Base-by-base conservation (phyloP, 257 asterid species). In the Buddleja alternifolia region DNA sequence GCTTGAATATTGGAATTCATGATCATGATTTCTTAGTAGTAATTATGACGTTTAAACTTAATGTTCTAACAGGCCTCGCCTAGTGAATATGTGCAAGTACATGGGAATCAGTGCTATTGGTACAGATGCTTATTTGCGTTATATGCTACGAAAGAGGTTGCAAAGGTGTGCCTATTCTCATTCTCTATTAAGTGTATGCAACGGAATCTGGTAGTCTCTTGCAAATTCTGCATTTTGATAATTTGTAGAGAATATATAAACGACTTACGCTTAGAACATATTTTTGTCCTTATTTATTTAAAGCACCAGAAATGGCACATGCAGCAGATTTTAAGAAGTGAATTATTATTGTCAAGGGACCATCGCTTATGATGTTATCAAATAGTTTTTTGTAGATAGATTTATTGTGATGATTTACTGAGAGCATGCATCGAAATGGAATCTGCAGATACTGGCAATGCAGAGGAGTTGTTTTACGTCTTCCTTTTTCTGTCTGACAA, bases 41-140 rank as follows among this genome's bases (percentile, higher is more conserved):
- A 37, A 4, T 23, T 51, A 50, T 67, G 51, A 65, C 41, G 44
- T 34, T 16, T 19, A 16, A 46, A 53, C 61, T 54, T 74, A 34
- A 24, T 56, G 66, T 58, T 48, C 19, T 72, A 21, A 67, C 90
- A 92, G 98, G 85, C 88, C 98, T 50, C 95, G 98, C 55, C 78
- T 92, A 58, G 94, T 89, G 72, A 92, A 73, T 63, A 92, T 92
- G 98, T 92, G 98, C 96, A 92, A 92, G 82, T 92, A 92, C 70
- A 92, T 92, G 98, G 98, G 98, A 37, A 84, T 92, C 74, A 80
- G 69, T 53, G 81, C 96, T 29, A 87, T 82, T 41, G 98, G 98
- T 54, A 89, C 98, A 2, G 98, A 92, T 84, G 77, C 96, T 68
- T 89, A 87, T 72, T 78, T 92, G 83, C 94, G 96, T 25, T 87